phyloP scores from a whole-genome alignment of 352 stramenopile species.

The Phytophthora pini region DNA sequence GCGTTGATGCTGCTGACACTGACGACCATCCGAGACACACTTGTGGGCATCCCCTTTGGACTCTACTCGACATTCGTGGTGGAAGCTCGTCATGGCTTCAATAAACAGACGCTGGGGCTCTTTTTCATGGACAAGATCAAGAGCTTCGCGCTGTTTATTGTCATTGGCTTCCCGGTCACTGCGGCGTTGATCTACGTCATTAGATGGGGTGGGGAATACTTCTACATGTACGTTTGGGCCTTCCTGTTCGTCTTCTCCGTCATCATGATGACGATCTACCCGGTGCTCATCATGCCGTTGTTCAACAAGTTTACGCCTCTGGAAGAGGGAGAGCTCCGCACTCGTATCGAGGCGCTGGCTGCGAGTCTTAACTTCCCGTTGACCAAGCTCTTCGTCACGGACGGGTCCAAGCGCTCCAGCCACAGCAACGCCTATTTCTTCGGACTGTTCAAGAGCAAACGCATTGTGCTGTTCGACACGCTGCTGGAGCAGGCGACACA shows the following conservation, averaged over 20 bases:
- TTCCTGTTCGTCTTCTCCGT: slow-evolving; percentile 95
- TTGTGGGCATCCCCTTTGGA: slow-evolving; percentile 70
- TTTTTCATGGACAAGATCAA: slow-evolving; percentile 98
- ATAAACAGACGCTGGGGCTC: slow-evolving; percentile 95
- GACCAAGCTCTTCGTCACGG: slow-evolving; percentile 98
- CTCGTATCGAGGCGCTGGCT: slow-evolving; percentile 93
- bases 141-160: slow-evolving; percentile 85
- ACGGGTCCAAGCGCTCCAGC: slow-evolving; percentile 96
- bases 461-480: slow-evolving; percentile 98
- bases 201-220: slow-evolving; percentile 71
- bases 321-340: slow-evolving; percentile 90
- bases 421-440: slow-evolving; percentile 93
- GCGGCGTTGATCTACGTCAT: slow-evolving; percentile 76
- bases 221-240: slow-evolving; percentile 95
- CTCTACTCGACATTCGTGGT: slow-evolving; percentile 97
- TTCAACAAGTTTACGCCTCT: slow-evolving; percentile 97
- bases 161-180: slow-evolving; percentile 76
- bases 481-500: slow-evolving; percentile 93
- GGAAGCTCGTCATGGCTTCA: slow-evolving; percentile 97
- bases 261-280: slow-evolving; percentile 97
- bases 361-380: slow-evolving; percentile 93
- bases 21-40: slow-evolving; percentile 64
- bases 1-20: slow-evolving; percentile 79
- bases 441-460: slow-evolving; percentile 97
- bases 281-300: slow-evolving; percentile 96